These are phyloP conservation scores for Curvularia eragrostidis DNA, from an alignment of 2,329 filamentous ascomycete genomes.

Conservation along the genomic window DNA sequence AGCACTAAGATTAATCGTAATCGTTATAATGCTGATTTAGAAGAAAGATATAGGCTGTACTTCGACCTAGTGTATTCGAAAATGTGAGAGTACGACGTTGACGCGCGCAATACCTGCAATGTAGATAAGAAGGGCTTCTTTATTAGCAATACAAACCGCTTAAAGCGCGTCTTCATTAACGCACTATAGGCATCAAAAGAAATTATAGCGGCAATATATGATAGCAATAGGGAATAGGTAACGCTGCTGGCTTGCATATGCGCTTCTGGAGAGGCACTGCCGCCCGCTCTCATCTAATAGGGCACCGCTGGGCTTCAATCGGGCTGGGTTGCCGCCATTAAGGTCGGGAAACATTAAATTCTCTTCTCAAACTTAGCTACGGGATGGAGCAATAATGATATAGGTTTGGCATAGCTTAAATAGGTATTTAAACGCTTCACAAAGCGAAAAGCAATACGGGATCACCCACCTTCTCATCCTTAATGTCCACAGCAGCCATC, in stretches of 20 bases:
- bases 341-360: neutral
- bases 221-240: neutral
- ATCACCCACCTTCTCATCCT: too few species aligned
- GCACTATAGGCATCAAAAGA: neutral
- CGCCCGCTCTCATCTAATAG: neutral
- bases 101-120: neutral
- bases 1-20: neutral
- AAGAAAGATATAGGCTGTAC: neutral
- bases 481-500: too few species aligned
- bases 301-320: neutral
- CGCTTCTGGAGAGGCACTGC: neutral
- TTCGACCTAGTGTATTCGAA: neutral
- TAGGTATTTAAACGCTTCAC: neutral
- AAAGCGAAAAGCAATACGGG: too few species aligned
- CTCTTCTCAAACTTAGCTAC: neutral
- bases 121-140: neutral
- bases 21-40: neutral
- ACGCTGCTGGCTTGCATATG: neutral
- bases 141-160: neutral
- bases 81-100: neutral
- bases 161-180: neutral
- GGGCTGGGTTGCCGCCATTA: neutral
- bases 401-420: neutral
- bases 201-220: neutral
- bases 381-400: neutral